Conservation (phyloP, 2,329 filamentous ascomycete species). For the Colletotrichum tamarilloi region DNA sequence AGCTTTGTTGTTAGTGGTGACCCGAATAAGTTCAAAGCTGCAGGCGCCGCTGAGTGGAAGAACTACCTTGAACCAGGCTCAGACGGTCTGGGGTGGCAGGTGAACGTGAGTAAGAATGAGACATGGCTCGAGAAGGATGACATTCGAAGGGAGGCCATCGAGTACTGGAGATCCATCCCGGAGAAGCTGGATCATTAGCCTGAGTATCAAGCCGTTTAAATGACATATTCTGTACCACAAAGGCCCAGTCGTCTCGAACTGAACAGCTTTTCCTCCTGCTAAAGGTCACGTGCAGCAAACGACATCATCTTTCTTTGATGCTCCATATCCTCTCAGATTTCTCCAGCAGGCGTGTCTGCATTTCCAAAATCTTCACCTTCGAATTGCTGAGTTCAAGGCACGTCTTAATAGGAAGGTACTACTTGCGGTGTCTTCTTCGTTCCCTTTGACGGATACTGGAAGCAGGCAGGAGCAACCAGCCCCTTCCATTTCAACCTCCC, state of each 20-base stretch:
- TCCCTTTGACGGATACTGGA: not conserved
- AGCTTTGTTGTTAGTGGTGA: constrained; percentile 50
- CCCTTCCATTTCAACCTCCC: not conserved
- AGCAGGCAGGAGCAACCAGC: not conserved
- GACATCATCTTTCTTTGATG: too few relatives aligned
- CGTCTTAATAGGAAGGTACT: too few relatives aligned
- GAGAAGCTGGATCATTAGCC: constrained; percentile 4
- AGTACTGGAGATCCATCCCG: constrained; percentile 13
- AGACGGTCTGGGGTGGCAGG: constrained; percentile 1
- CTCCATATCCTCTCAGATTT: too few relatives aligned
- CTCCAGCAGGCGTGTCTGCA: too few relatives aligned
- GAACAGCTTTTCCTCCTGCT: too few relatives aligned
- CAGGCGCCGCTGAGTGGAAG: constrained; percentile 39
- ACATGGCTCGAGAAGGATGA: constrained; percentile 8
- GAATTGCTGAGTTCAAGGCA: too few relatives aligned
- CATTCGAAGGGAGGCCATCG: constrained; percentile 13
- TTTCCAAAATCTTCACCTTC: too few relatives aligned
- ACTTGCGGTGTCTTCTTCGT: too few relatives aligned
- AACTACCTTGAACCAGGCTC: not conserved
- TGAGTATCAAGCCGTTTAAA: not conserved
- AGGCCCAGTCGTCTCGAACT: too few relatives aligned
- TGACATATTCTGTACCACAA: too few relatives aligned
- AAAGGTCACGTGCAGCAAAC: too few relatives aligned
- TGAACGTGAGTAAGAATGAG: constrained; percentile 4
- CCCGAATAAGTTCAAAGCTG: constrained; percentile 43